Evolutionary conservation across 2,329 filamentous ascomycete genomes (phyloP), one percentile per base, ranked within the genome.

Genomic region (Paecilomyces sp.): DNA sequence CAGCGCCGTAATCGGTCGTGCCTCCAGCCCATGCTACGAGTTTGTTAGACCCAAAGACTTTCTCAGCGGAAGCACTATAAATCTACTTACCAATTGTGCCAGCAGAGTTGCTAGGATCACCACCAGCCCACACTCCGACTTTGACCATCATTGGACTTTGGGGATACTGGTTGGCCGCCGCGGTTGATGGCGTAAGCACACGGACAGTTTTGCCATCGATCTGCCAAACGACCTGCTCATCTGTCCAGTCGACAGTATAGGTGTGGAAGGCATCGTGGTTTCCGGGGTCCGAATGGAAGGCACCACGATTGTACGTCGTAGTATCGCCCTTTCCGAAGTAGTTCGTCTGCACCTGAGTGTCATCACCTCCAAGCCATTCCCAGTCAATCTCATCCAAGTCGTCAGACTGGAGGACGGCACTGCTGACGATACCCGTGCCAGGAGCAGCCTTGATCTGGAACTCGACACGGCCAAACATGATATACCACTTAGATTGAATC

Each of bases 381-480:
- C 93, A 90, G 74, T 99, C 94, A 70, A 99, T 96, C 79, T 99
- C 94, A 76, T 99, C 94, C 53, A 97, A 83, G 68, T 85, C 85
- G 74, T 97, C 93, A 13, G 92, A 97, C 77, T 96, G 88, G 64
- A 99, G 80, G 8, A 99, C 91, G 12, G 94, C 83, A 54, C 91
- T 94, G 74, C 91, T 96, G 65, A 99, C 92, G 68, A 99, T 97
- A 61, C 94, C 94, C 9, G 85, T 87, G 7, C 94, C 94, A 0
- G 92, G 88, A 9, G 94, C 92, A 28, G 91, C 87, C 77, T 93
- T 92, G 80, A 97, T 83, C 33, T 85, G 88, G 66, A 92, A 85
- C 65, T 96, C 89, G 70, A 97, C 90, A 64, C 88, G 89, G 66
- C 94, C 94, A 74, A 97, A 99, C 94, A 99, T 97, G 79, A 99